Percentiles rank a stretch among this genome's conserved stretches.
Evolutionary conservation across 2,329 filamentous ascomycete genomes (phyloP).

Genomic region (Graphilbum fragrans): DNA sequence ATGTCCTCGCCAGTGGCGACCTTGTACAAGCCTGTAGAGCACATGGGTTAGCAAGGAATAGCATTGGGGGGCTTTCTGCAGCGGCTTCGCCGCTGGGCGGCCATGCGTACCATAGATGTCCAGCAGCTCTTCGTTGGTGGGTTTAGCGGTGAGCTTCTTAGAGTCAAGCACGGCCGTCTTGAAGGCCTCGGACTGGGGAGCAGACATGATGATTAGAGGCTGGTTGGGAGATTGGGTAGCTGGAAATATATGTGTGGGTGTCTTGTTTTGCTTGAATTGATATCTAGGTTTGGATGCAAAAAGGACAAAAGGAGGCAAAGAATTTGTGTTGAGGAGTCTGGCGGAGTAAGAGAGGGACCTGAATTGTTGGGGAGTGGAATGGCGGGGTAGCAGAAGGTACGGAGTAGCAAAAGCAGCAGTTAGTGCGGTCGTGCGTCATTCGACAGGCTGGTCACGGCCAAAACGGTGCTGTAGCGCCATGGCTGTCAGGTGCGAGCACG

Average conservation of each 20-base stretch:
- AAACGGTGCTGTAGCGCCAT: too few relatives aligned
- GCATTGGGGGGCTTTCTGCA: too few relatives aligned
- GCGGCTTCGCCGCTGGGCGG: too few relatives aligned
- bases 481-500: too few relatives aligned
- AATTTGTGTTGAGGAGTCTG: background rate
- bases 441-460: too few relatives aligned
- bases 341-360: background rate
- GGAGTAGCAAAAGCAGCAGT: too few relatives aligned
- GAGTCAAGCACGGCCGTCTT: slow-evolving; percentile 47
- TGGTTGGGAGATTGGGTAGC: background rate
- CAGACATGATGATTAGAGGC: slow-evolving; percentile 4
- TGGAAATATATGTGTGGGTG: background rate
- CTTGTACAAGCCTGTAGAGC: slow-evolving; percentile 42
- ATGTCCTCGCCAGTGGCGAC: slow-evolving; percentile 45
- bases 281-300: background rate
- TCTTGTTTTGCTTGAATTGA: background rate
- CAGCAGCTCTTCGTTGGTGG: slow-evolving; percentile 51
- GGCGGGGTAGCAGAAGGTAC: background rate
- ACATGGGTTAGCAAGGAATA: background rate
- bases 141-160: slow-evolving; percentile 56
- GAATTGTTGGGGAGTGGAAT: background rate
- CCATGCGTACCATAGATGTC: slow-evolving; percentile 48
- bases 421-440: too few relatives aligned
- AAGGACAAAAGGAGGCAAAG: background rate
- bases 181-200: slow-evolving; percentile 32